Evolutionary conservation across 2,329 filamentous ascomycete genomes (phyloP).

Genomic region (Fusarium xylarioides): DNA sequence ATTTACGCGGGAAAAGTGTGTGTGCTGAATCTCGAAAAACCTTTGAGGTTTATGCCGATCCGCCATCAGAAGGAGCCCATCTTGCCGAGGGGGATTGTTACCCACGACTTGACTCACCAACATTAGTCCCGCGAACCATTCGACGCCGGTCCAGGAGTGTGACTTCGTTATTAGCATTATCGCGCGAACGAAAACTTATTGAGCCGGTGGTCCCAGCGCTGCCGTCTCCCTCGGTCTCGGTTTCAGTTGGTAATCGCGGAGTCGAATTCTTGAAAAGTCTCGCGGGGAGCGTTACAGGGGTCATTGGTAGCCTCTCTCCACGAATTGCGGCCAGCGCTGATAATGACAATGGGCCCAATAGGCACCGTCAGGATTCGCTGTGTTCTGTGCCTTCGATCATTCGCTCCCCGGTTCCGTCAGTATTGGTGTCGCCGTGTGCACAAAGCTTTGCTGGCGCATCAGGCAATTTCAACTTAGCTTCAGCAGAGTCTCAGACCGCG

Average conservation of each 20-base stretch:
- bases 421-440: conserved; percentile 28
- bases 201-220: conserved; percentile 4
- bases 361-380: conserved; percentile 23
- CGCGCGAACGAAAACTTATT: conserved; percentile 12
- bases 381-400: conserved; percentile 23
- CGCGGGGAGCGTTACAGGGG: conserved; percentile 30
- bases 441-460: conserved; percentile 20
- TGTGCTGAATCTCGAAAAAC: conserved; percentile 40
- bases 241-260: conserved; percentile 33
- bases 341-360: conserved; percentile 16
- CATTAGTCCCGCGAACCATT: conserved; percentile 7
- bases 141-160: conserved; percentile 43
- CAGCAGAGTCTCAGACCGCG: conserved; percentile 18
- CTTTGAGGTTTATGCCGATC: conserved; percentile 43
- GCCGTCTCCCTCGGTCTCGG: conserved; percentile 20
- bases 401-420: conserved; percentile 17
- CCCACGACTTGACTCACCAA: conserved; percentile 38
- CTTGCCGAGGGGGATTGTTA: conserved; percentile 35
- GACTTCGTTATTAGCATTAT: conserved; percentile 20
- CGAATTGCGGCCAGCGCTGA: conserved; percentile 28
- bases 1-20: conserved; percentile 48
- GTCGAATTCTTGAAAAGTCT: conserved; percentile 29
- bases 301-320: conserved; percentile 35
- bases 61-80: conserved; percentile 15
- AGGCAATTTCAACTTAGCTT: conserved; percentile 34